Evolutionary conservation across 2,329 filamentous ascomycete genomes (phyloP), one percentile per base, ranked within the genome.

Genomic region (Cytospora mali): DNA sequence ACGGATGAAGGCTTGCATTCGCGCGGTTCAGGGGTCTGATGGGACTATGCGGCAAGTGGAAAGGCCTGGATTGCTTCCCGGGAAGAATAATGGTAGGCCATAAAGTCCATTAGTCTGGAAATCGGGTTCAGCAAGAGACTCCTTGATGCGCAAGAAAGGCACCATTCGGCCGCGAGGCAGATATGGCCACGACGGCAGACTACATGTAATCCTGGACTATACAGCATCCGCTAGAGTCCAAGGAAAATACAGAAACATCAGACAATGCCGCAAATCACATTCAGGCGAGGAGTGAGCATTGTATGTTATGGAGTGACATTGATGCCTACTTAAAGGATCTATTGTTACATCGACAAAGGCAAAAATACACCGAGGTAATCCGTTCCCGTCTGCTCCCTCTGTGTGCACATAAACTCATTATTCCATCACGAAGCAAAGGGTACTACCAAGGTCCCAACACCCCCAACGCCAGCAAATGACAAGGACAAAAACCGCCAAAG

Each of bases 371-470:
- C 48, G 52, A 63, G 52, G 53, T 50, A 48, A 54, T 57, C 13
- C 54, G 48, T 59, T 50, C 35, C 48, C 33, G 21, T 55, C 58
- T 46, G 56, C 51, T 61, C 48, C 56, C 48, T 35, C 55, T 60
- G 57, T 56, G 42, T 46, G 42, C 42, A n/a, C 63, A 42, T 63
- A 49, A 42, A 51, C 35, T 65, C 60, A 65, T 65, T 56, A 62
- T 60, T 58, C 63, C 63, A 58, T 65, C 61, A 58, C 58, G 14
- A 63, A 63, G 54, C 54, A 62, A 56, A 62, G 60, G 60, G 59
- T 62, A 65, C 60, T 65, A 59, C 48, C 60, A 28, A 53, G 31
- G 35, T 49, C 55, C 23, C 56, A 57, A 60, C 60, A 52, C 29
- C 60, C 60, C 53, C 28, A 62, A 65, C 63, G 55, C 63, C 63